Evolutionary conservation across 176 grass and related monocot genomes (phyloP), one percentile per base, ranked within the genome.

Genomic region (Musa itinerans): DNA sequence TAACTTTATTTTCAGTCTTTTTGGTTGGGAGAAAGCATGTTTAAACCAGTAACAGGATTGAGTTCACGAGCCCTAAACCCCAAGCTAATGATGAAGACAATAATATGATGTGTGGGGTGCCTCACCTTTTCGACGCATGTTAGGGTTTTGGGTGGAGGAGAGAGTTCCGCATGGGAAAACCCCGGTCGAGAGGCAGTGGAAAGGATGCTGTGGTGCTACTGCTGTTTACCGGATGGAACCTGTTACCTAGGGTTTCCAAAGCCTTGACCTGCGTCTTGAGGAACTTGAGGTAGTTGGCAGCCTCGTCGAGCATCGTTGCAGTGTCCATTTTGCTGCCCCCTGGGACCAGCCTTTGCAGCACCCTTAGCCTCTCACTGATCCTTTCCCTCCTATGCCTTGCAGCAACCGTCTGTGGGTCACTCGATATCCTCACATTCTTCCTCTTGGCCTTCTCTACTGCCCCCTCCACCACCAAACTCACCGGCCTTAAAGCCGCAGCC

Each of bases 271-370:
- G 73, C 6, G 73, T 23, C 16, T 75, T 75, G 54, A 75, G 73
- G 73, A 75, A 75, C 73, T 75, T 75, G 25, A 75, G 73, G 43
- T 75, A 75, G 25, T 75, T 75, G 54, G 73, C 73, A 59, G 73
- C 73, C 73, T 75, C 73, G 49, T 61, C 73, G 1, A 75, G 73
- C 73, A 75, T 75, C 5, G 73, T 59, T 19, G 73, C 73, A 75
- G 73, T 75, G 54, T 75, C 73, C 73, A 75, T 10, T 58, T 75
- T 75, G 73, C 50, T 34, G 8, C 73, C 73, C 16, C 73, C 73
- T 0, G 73, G 73, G 54, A 75, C 73, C 12, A 75, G 73, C 54
- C 73, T 75, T 14, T 75, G 73, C 54, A 75, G 73, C 54, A 48
- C 17, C 73, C 54, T 75, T 52, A 75, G 55, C 73, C 26, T 75